phyloP scores from a whole-genome alignment of 176 grass and related monocot genomes.

The Avena eriantha region DNA sequence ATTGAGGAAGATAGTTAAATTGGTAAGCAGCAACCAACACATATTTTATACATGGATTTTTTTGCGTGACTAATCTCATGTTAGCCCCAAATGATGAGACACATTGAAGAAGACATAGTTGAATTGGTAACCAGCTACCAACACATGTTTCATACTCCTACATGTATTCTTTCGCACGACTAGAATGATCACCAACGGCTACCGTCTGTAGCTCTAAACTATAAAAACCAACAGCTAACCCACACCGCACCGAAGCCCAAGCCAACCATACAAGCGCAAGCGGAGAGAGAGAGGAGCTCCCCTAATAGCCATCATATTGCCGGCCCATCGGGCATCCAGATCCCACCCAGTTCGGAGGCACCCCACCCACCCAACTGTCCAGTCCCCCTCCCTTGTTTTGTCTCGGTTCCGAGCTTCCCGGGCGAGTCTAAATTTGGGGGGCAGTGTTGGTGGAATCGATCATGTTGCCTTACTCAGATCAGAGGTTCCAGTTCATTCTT shows the following conservation, averaged over 20 bases:
- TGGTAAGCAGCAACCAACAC: background rate
- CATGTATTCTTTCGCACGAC: background rate
- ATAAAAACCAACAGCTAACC: too few relatives aligned
- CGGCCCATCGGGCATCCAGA: background rate
- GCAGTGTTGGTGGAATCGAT: background rate
- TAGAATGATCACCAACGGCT: background rate
- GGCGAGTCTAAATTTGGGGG: conserved; percentile 10
- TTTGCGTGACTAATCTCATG: background rate
- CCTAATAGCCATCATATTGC: too few relatives aligned
- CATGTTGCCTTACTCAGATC: conserved; percentile 10
- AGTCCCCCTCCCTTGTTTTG: background rate
- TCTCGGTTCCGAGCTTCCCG: background rate
- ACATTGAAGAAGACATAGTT: background rate
- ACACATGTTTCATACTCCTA: background rate
- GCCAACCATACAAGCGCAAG: conserved; percentile 5
- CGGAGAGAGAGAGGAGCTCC: conserved; percentile 7
- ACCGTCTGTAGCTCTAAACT: too few relatives aligned
- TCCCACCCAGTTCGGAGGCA: conserved; percentile 28
- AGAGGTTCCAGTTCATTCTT: background rate
- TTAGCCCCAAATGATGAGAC: background rate
- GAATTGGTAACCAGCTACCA: background rate
- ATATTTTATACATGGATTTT: background rate
- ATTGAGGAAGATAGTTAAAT: background rate
- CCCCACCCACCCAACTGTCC: background rate
- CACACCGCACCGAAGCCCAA: conserved; percentile 23